Conservation (phyloP, 78 protist species). For the Dictyostelium citrinum region DNA sequence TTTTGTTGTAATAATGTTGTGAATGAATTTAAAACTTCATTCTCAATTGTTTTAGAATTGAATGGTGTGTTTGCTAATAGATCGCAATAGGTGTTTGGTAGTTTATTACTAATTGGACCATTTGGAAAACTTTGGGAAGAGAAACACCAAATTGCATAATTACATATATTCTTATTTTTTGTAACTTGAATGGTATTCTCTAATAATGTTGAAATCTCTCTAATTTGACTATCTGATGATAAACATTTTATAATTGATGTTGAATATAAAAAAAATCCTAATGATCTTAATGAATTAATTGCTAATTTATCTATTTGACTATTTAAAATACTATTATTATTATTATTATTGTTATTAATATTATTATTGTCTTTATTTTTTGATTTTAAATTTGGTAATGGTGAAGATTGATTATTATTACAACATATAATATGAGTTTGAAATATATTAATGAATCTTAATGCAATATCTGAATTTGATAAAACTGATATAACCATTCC, state of each 20-base stretch:
- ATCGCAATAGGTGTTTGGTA: background rate
- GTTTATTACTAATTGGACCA: conserved; percentile 38
- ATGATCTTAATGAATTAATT: conserved; percentile 15
- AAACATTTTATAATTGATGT: background rate
- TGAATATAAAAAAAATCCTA: conserved; percentile 47
- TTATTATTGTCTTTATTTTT: background rate
- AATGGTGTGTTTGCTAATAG: conserved; percentile 11
- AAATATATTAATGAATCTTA: background rate
- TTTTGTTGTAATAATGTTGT: conserved; percentile 9
- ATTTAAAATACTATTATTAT: background rate
- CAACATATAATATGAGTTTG: background rate
- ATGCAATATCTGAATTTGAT: background rate
- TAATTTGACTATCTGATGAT: background rate
- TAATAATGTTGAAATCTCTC: conserved; percentile 32
- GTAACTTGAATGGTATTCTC: conserved; percentile 49
- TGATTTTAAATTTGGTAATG: background rate
- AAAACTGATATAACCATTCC: background rate
- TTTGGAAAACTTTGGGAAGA: conserved; percentile 50
- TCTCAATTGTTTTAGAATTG: conserved; percentile 47
- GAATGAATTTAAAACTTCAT: conserved; percentile 26
- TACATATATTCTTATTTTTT: conserved; percentile 46
- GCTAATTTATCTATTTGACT: conserved; percentile 39
- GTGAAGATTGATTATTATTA: background rate
- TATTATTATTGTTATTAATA: background rate
- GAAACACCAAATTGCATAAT: conserved; percentile 71